Conservation (phyloP, 352 stramenopile species). For the Pythium volutum region DNA sequence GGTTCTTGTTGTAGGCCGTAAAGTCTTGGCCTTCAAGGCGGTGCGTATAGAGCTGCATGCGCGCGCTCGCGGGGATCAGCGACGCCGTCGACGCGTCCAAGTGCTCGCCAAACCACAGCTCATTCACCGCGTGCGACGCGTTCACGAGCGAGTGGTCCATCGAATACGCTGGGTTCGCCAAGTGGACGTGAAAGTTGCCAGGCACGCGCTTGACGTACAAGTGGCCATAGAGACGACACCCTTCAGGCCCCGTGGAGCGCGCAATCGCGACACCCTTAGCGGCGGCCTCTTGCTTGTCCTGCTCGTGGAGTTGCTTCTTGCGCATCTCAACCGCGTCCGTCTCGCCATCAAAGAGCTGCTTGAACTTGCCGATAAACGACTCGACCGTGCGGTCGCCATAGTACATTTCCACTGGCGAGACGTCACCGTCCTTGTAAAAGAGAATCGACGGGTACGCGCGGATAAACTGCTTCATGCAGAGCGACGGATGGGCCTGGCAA, state of each 20-base stretch:
- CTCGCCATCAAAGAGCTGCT: slow-evolving; percentile 80
- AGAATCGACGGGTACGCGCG: slow-evolving; percentile 96
- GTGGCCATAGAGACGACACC: slow-evolving; percentile 74
- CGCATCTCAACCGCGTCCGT: slow-evolving; percentile 63
- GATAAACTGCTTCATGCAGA: slow-evolving; percentile 95
- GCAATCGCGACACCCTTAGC: slow-evolving; percentile 60
- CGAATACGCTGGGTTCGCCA: slow-evolving; percentile 94
- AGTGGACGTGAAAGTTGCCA: slow-evolving; percentile 98
- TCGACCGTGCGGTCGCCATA: slow-evolving; percentile 93
- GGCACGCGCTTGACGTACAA: slow-evolving; percentile 91
- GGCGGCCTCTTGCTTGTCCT: slow-evolving; percentile 87
- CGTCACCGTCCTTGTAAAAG: slow-evolving; percentile 93
- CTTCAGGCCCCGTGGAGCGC: slow-evolving; percentile 60
- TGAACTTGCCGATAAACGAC: slow-evolving; percentile 90
- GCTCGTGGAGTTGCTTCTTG: slow-evolving; percentile 94
- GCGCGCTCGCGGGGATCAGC: slow-evolving; percentile 85
- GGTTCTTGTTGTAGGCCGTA: slow-evolving; percentile 90
- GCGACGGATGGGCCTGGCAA: slow-evolving; percentile 90
- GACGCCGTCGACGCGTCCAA: slow-evolving; percentile 46
- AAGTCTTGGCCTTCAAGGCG: slow-evolving; percentile 92
- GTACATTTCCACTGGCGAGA: slow-evolving; percentile 93
- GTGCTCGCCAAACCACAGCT: slow-evolving; percentile 94
- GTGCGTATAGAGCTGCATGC: slow-evolving; percentile 91
- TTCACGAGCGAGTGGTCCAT: slow-evolving; percentile 90
- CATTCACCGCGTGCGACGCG: slow-evolving; percentile 94